Evolutionary conservation across 2,329 filamentous ascomycete genomes (phyloP), one percentile per base, ranked within the genome.

Genomic region (Colletotrichum sublineola): DNA sequence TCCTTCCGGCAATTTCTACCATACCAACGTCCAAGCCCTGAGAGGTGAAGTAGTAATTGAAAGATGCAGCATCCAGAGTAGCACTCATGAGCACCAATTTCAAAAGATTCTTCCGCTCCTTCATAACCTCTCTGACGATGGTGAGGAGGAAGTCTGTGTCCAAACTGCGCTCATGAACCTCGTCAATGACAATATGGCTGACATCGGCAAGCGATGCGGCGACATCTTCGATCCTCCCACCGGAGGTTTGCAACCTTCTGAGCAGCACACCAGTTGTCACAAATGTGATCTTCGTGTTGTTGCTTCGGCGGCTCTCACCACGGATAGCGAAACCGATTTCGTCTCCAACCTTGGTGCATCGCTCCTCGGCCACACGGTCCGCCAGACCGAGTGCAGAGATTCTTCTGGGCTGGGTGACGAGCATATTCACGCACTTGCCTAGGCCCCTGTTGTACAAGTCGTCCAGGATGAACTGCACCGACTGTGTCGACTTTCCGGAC

Each of bases 1-100:
- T 98, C 68, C 96, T 88, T 1, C 96, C 96, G 61, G 93, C 88
- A 75, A 98, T 98, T 79, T 97, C 92, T 12, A 98, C 92, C 71
- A 91, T 85, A 9, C 94, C 94, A 40, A 98, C 95, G 5, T 86
- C 87, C 15, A 90, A 79, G 2, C 88, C 89, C 63, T 91, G 89
- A 1, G 88, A 88, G 7, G 88, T 89, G 83, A 98, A 98, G 81
- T 98, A 98, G 68, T 90, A 85, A 75, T 91, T 91, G 81, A 98
- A 98, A 0, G 95, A 91, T 0, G 91, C 89, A 1, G 96, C 95
- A 81, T 99, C 95, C 3, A 98, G 89, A 0, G 96, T 99, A 2
- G 96, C 96, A 81, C 94, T 97, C 96, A 99, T 99, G 46, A 99
- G 86, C 15, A 99, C 91, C 52, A 98, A 88, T 81, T 96, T 97